phyloP scores from a whole-genome alignment of 169 alveolate species.

The Besnoitia besnoiti region DNA sequence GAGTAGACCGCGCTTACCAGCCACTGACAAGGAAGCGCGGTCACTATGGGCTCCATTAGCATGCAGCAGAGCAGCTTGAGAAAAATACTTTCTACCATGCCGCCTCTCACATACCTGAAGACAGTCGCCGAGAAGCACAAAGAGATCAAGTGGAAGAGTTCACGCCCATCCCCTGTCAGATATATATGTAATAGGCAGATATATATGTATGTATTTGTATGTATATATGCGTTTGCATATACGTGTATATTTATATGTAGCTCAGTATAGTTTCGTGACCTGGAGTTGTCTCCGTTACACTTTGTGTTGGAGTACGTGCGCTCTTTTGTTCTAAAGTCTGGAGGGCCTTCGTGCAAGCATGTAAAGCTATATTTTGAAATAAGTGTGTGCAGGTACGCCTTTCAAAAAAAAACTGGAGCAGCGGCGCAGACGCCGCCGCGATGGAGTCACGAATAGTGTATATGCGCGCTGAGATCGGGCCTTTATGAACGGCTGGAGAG shows the following conservation, averaged over 20 bases:
- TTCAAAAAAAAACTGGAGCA: too few relatives aligned
- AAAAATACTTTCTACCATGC: conserved; percentile 62
- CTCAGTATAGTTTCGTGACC: background rate
- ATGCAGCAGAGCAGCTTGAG: conserved; percentile 57
- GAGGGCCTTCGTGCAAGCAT: too few relatives aligned
- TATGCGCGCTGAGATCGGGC: too few relatives aligned
- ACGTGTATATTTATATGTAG: background rate
- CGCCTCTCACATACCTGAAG: conserved; percentile 69
- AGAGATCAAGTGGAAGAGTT: too few relatives aligned
- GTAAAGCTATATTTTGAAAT: too few relatives aligned
- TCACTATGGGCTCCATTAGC: conserved; percentile 49
- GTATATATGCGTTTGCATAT: background rate
- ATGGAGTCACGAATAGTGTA: too few relatives aligned
- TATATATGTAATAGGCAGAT: background rate
- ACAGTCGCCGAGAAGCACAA: background rate
- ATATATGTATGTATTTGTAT: background rate
- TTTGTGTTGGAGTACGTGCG: background rate
- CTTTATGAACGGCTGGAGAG: too few relatives aligned
- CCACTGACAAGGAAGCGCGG: conserved; percentile 56
- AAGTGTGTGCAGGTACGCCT: too few relatives aligned
- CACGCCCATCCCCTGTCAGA: too few relatives aligned
- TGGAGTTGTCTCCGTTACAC: background rate
- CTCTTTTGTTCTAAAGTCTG: too few relatives aligned
- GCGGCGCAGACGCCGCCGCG: too few relatives aligned
- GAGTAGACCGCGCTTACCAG: conserved; percentile 33